A percentile compares a stretch with the other conserved stretches of the same genome.
phyloP scores from a whole-genome alignment of 2,329 filamentous ascomycete species.

The Biscogniauxia sp. region DNA sequence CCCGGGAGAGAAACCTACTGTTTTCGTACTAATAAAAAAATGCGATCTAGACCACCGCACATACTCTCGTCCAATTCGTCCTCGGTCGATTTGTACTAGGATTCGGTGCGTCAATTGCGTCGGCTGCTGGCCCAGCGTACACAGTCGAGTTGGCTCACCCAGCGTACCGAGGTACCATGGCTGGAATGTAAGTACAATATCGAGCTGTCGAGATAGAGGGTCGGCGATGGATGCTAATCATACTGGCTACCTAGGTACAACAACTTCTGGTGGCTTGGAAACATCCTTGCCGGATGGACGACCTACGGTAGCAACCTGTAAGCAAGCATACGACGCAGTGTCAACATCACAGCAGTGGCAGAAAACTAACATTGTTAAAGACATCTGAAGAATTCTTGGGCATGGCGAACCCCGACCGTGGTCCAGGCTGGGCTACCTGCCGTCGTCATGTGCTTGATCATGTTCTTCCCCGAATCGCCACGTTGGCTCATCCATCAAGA shows the following conservation, averaged over 20 bases:
- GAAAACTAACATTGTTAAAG: conserved; percentile 27
- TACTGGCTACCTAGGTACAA: conserved; percentile 29
- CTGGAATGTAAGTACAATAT: conserved; percentile 55
- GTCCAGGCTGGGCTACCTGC: conserved; percentile 45
- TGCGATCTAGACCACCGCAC: conserved; percentile 34
- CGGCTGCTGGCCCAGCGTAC: conserved; percentile 61
- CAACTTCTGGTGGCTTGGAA: conserved; percentile 47
- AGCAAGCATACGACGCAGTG: conserved; percentile 10
- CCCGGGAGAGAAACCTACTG: not conserved
- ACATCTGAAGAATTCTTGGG: conserved; percentile 40
- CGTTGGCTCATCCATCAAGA: conserved; percentile 42
- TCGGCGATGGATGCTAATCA: not conserved
- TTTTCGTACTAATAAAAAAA: not conserved
- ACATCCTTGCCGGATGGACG: conserved; percentile 54
- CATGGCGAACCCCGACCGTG: conserved; percentile 60
- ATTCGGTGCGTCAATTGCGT: conserved; percentile 58
- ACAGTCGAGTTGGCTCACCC: conserved; percentile 63
- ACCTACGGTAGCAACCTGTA: conserved; percentile 40
- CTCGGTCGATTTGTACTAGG: conserved; percentile 53
- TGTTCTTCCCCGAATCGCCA: conserved; percentile 36
- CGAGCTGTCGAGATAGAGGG: conserved; percentile 36
- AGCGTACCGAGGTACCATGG: conserved; percentile 58
- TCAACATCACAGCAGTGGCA: too few species aligned
- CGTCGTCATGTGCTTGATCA: conserved; percentile 43
- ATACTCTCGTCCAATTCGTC: conserved; percentile 51